A percentile compares a stretch with the other conserved stretches of the same genome.
phyloP scores from a whole-genome alignment of 495 filamentous ascomycete species.

The Neurospora africana region DNA sequence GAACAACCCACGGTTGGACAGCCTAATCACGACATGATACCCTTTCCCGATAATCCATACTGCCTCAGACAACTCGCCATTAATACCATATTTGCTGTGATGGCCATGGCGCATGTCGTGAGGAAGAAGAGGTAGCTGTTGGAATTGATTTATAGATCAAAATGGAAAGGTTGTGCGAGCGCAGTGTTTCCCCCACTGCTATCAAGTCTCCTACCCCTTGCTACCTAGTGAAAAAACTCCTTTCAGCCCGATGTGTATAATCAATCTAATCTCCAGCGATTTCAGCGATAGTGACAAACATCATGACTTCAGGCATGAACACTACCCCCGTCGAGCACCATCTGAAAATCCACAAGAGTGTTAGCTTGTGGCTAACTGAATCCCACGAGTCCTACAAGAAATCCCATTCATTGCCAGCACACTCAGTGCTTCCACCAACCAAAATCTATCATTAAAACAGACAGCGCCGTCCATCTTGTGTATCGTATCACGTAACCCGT shows the following conservation, averaged over 20 bases:
- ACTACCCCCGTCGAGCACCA: background rate
- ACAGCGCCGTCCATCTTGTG: background rate
- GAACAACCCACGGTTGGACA: background rate
- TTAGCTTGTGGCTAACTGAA: background rate
- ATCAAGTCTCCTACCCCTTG: background rate
- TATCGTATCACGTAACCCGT: background rate
- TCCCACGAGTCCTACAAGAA: background rate
- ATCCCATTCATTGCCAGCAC: background rate
- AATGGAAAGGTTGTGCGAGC: background rate
- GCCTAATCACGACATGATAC: background rate
- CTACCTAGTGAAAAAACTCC: background rate
- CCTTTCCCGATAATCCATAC: background rate
- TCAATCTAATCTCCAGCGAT: background rate
- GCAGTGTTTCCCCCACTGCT: background rate
- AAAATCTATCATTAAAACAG: background rate
- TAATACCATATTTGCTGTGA: background rate
- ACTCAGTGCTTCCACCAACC: background rate
- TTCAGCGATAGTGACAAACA: background rate
- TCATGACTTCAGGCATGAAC: background rate
- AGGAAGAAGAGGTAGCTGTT: background rate
- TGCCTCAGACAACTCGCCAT: background rate
- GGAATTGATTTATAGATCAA: background rate
- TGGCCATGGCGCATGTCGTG: too few relatives aligned
- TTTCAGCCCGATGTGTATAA: background rate
- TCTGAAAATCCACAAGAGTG: background rate